A percentile compares a stretch with the other conserved stretches of the same genome.
Conservation (phyloP, 495 filamentous ascomycete genomes). For the Gamarada debralockiae region DNA sequence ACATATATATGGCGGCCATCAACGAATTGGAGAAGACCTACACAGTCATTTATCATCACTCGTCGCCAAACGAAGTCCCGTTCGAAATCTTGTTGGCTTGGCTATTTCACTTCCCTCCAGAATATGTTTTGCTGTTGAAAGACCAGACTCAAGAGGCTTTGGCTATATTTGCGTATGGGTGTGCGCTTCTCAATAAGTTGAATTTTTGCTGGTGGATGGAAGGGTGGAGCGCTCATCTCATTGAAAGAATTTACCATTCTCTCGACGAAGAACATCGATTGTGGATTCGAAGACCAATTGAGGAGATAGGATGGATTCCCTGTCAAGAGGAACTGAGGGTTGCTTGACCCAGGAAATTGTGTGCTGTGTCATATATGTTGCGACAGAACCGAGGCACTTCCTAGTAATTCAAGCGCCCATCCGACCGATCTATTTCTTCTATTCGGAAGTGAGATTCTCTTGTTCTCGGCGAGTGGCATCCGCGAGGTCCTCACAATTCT, state of each 20-base stretch:
- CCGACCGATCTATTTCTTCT: no score
- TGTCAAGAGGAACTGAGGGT: not conserved
- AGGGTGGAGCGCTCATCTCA: constrained; percentile 35
- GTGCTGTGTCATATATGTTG: not conserved
- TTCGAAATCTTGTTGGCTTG: constrained; percentile 35
- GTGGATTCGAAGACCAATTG: constrained; percentile 40
- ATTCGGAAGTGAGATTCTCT: not conserved
- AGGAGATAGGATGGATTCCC: constrained; percentile 37
- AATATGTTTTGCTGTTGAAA: constrained; percentile 31
- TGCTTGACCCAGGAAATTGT: not conserved
- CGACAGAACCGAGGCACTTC: no score
- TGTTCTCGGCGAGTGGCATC: no score
- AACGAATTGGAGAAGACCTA: constrained; percentile 1
- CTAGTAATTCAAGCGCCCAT: no score
- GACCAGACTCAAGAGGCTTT: constrained; percentile 32
- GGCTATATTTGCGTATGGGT: constrained; percentile 37
- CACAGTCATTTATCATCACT: not conserved
- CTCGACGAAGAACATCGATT: constrained; percentile 36
- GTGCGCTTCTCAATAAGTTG: constrained; percentile 32
- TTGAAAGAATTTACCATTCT: constrained; percentile 30
- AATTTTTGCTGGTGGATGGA: constrained; percentile 41
- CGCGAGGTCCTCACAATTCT: no score
- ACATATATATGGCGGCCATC: not conserved
- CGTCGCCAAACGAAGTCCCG: not conserved
- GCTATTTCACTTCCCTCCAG: constrained; percentile 30